Evolutionary conservation across 2,329 filamentous ascomycete species (phyloP).

Genomic region (Tolypocladium ovalisporum): DNA sequence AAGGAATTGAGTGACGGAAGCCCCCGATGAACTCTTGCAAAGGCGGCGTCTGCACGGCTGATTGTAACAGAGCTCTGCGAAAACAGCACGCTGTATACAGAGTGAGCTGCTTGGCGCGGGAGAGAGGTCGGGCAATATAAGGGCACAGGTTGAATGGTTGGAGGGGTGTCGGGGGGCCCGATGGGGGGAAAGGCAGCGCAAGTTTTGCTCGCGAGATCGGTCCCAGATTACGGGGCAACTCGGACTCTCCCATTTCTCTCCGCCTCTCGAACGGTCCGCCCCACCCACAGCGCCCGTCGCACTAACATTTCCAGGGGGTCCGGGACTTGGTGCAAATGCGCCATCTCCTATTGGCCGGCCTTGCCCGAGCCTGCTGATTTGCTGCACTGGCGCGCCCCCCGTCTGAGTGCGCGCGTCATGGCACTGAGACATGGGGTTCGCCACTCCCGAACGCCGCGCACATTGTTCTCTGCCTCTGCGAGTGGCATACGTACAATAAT

Average conservation of each 20-base stretch:
- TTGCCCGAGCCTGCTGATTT: background rate
- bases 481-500: too few relatives aligned
- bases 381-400: background rate
- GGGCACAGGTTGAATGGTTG: background rate
- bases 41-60: background rate
- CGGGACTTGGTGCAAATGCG: background rate
- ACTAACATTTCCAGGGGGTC: background rate
- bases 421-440: background rate
- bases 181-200: background rate
- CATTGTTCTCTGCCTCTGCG: too few relatives aligned
- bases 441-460: background rate
- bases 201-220: background rate
- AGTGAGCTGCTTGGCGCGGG: background rate
- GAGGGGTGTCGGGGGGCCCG: background rate
- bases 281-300: background rate
- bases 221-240: background rate
- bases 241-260: background rate
- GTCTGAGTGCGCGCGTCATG: background rate
- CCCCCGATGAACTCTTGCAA: background rate
- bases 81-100: background rate
- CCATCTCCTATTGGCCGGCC: background rate
- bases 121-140: background rate
- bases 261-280: background rate
- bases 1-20: too few relatives aligned
- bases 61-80: background rate